Evolutionary conservation across 495 filamentous ascomycete genomes (phyloP), one percentile per base, ranked within the genome.

Genomic region (Penicillium riverlandense): DNA sequence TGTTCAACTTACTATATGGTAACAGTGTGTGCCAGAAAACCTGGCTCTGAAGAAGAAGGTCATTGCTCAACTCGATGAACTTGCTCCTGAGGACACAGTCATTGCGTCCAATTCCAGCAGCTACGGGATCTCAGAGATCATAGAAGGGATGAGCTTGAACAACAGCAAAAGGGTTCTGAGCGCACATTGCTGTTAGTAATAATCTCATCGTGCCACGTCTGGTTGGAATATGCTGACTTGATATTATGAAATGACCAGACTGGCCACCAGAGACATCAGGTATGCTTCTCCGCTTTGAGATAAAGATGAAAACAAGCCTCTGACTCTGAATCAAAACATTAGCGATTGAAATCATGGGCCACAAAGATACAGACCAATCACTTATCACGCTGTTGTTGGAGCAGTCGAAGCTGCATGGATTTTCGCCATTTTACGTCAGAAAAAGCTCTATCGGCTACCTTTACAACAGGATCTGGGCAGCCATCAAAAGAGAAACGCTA

Each of bases 381-480:
- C 45, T 65, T 11, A 58, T 70, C 29, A 33, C 54, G 0, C 42
- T 51, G 0, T 40, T 70, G 8, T 32, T 65, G 37, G 38, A 50
- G 7, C 45, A 58, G 44, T 58, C 52, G 38, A 46, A 48, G 41
- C 38, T 47, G 3, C 64, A 70, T 33, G 64, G 66, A 1, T 70
- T 70, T 53, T 50, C 40, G 0, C 66, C 66, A 8, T 70, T 65
- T 41, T 62, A 63, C 37, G 66, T 70, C 1, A 52, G 49, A 22
- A 49, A 61, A 32, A 37, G 31, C 34, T 70, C 66, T 1, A 61
- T 47, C 16, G 66, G 66, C 1, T 70, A 67, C 43, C 66, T 67
- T 7, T 70, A 65, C 43, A 70, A 70, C 46, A 50, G 65, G 65
- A 66, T 69, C 37, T 69, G 66, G 66, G 64, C 66, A 11, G 66